Base-by-base conservation (phyloP, 169 alveolate genomes). In the Eimeria falciformis region DNA sequence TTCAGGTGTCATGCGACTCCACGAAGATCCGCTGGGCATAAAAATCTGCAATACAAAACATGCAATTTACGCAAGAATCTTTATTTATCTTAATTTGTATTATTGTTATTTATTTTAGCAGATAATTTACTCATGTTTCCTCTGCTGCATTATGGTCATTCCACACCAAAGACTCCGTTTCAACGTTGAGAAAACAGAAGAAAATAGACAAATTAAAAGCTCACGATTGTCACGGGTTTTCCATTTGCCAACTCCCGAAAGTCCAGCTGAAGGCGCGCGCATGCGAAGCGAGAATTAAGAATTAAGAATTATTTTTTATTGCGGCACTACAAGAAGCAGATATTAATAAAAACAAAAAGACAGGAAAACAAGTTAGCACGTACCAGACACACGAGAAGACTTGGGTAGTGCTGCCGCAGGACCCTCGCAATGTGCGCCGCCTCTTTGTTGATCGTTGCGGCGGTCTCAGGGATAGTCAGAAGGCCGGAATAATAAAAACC, bases 341-440 rank as follows among this genome's bases (percentile, higher is more conserved):
- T 50, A 50, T 50, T 7, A 50, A 50, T 7, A 50, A 14, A 50
- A 50, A 50, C 62, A 50, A 7, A 50, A 50, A 50, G 7, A 11
- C n/a, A 7, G 14, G 62, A 50, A 50, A 50, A 50, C n/a, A 58
- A 12, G 71, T 9, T 58, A 21, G 9, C 17, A n/a, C 79, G 23
- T 21, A 68, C 79, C 21, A 29, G 5, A 25, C 79, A 68, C 18
- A 68, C 46, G 40, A 68, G 50, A 43, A 68, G 47, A 17, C 29
- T 17, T 11, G 79, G 79, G 18, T 68, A 68, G 79, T 68, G 79
- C 79, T 68, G 79, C 79, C 79, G 9, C 79, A 68, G 79, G n/a
- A 68, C 79, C 27, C 79, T 43, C 18, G 79, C 79, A 5, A 68
- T 68, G 23, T 68, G 79, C 27, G 79, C n/a, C 6, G 79, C 79